These are phyloP conservation scores for Chlorella sp. DNA, from an alignment of 139 green algal species.

Conservation along the genomic window DNA sequence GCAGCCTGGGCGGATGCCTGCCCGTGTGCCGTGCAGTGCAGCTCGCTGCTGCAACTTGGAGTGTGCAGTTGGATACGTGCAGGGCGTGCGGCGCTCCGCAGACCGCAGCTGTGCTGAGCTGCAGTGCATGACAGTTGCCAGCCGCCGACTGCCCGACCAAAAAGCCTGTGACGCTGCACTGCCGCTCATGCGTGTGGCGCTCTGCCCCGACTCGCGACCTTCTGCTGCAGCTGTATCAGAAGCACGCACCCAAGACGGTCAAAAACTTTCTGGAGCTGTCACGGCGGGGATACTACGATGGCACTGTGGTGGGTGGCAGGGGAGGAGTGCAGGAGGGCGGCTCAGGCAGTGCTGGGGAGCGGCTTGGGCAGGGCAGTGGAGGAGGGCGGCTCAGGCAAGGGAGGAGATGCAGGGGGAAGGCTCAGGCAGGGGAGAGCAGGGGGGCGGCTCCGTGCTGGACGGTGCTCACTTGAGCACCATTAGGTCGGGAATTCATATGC, in stretches of 20 bases:
- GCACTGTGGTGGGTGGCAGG: constrained; percentile 52
- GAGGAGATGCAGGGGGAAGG: no score
- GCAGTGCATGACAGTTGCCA: background rate
- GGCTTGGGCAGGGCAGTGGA: background rate
- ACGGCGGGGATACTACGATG: constrained; percentile 92
- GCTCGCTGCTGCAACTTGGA: no score
- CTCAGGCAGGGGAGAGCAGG: no score
- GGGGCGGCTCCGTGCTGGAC: no score
- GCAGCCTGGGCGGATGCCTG: no score
- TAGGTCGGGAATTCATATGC: no score
- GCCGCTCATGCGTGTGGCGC: background rate
- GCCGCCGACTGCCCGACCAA: background rate
- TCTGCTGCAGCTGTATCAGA: constrained; percentile 83
- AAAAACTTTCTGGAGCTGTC: constrained; percentile 94
- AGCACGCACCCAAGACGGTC: constrained; percentile 80
- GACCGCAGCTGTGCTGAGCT: no score
- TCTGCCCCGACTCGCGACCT: background rate
- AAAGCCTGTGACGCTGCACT: background rate
- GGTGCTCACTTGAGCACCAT: no score
- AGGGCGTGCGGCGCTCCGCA: no score
- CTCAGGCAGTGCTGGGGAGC: no score
- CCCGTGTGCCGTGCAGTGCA: background rate
- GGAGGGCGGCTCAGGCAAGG: no score
- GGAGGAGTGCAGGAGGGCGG: background rate
- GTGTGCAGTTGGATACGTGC: background rate